Conservation (phyloP, 805 yeast genomes). For the Sporopachydermia lactativora region DNA sequence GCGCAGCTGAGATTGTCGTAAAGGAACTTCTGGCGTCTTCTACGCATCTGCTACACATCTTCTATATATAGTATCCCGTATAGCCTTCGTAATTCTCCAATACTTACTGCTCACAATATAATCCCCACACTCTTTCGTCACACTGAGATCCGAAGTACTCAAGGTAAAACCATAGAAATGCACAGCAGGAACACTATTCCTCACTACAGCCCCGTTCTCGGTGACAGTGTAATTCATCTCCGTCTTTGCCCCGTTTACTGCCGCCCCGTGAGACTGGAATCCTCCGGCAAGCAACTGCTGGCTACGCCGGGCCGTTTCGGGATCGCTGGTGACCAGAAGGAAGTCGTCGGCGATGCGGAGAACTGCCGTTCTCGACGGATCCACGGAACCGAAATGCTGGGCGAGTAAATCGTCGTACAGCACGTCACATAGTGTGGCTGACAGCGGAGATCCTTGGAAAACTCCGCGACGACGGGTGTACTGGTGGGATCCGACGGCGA, state of each 20-base stretch:
- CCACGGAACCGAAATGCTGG: conserved; percentile 17
- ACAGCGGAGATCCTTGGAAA: conserved; percentile 74
- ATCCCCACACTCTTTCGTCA: conserved; percentile 20
- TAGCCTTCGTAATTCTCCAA: too few relatives aligned
- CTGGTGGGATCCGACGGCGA: conserved; percentile 23
- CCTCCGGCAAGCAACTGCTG: conserved; percentile 20
- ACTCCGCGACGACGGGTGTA: conserved; percentile 51
- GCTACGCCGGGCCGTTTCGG: conserved; percentile 18
- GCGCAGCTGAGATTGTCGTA: too few relatives aligned
- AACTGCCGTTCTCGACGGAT: conserved; percentile 20
- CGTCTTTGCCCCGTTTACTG: conserved; percentile 27
- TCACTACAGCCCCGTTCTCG: conserved; percentile 5
- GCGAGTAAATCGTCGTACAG: conserved; percentile 48
- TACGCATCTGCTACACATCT: too few relatives aligned
- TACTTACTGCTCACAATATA: conserved; percentile 8
- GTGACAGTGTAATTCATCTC: conserved; percentile 14
- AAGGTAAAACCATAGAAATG: conserved; percentile 31
- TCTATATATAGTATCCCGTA: too few relatives aligned
- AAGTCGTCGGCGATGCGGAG: conserved; percentile 79
- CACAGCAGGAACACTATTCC: conserved; percentile 8
- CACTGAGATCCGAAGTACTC: conserved; percentile 19
- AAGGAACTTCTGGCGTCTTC: too few relatives aligned
- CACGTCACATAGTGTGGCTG: conserved; percentile 61
- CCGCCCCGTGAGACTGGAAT: conserved; percentile 28
- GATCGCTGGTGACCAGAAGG: conserved; percentile 42